These are phyloP conservation scores for Acacia concinna DNA, from an alignment of 331 rosid species.

Conservation along the genomic window DNA sequence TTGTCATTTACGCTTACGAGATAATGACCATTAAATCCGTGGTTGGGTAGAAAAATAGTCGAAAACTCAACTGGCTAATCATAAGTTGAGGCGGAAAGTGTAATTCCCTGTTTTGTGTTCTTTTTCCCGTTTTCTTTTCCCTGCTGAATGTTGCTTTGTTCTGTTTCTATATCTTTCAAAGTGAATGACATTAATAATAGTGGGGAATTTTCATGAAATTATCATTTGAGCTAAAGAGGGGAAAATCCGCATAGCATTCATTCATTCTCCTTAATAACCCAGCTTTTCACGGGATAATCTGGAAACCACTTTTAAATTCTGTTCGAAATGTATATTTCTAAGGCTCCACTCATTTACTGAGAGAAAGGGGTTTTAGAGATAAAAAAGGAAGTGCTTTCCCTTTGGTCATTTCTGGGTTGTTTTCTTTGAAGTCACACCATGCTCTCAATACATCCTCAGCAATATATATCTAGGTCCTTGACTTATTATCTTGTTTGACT, in stretches of 20 bases:
- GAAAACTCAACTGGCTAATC: neutral
- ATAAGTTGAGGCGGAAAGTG: neutral
- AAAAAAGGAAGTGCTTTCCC: neutral
- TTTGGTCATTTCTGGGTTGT: neutral
- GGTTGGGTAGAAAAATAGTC: neutral
- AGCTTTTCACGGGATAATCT: neutral
- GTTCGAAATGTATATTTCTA: neutral
- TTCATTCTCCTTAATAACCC: neutral
- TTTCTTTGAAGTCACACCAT: conserved; percentile 4
- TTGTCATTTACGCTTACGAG: neutral
- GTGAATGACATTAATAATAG: neutral
- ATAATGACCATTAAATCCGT: neutral
- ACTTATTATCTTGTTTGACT: neutral
- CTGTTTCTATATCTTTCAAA: neutral
- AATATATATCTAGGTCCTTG: neutral
- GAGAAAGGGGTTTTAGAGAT: neutral
- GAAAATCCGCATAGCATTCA: neutral
- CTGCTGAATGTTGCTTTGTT: neutral
- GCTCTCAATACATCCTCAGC: conserved; percentile 11
- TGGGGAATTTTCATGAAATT: neutral
- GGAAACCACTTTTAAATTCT: neutral
- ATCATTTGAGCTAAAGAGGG: neutral
- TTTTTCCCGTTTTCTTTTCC: neutral
- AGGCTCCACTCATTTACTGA: neutral
- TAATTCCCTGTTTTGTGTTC: neutral